These are phyloP conservation scores for Fusarium lyarnte DNA, from an alignment of 2,329 filamentous ascomycete species.

Conservation along the genomic window DNA sequence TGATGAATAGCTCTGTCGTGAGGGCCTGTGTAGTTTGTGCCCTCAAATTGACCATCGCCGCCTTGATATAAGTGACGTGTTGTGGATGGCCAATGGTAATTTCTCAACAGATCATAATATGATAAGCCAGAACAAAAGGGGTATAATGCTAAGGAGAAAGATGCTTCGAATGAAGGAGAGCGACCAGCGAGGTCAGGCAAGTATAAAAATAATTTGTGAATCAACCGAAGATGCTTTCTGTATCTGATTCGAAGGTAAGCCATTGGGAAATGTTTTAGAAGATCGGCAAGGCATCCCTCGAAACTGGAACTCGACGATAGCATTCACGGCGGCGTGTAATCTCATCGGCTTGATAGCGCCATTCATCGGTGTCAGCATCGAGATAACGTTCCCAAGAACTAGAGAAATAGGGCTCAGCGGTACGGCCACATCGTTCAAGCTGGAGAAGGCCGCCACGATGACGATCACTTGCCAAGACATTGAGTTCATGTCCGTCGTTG, in stretches of 20 bases:
- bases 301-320: slow-evolving; percentile 27
- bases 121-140: slow-evolving; percentile 28
- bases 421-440: slow-evolving; percentile 59
- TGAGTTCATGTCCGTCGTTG: slow-evolving; percentile 73
- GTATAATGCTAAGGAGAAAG: slow-evolving; percentile 25
- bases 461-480: slow-evolving; percentile 72
- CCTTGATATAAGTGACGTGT: neutral
- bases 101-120: neutral
- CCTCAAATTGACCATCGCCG: neutral
- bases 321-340: slow-evolving; percentile 16
- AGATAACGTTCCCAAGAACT: slow-evolving; percentile 28
- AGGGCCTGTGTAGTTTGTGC: neutral
- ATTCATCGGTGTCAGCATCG: slow-evolving; percentile 2
- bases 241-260: neutral
- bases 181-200: slow-evolving; percentile 5
- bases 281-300: slow-evolving; percentile 28
- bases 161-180: neutral
- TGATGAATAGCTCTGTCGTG: neutral
- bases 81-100: neutral
- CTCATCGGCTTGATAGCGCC: slow-evolving; percentile 19
- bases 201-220: slow-evolving; percentile 5
- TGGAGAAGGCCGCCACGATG: slow-evolving; percentile 74
- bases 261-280: slow-evolving; percentile 7
- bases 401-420: slow-evolving; percentile 40
- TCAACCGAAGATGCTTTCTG: neutral